A percentile compares a stretch with the other conserved stretches of the same genome.
phyloP scores from a whole-genome alignment of 2,329 filamentous ascomycete species.

The Alternaria rosae region DNA sequence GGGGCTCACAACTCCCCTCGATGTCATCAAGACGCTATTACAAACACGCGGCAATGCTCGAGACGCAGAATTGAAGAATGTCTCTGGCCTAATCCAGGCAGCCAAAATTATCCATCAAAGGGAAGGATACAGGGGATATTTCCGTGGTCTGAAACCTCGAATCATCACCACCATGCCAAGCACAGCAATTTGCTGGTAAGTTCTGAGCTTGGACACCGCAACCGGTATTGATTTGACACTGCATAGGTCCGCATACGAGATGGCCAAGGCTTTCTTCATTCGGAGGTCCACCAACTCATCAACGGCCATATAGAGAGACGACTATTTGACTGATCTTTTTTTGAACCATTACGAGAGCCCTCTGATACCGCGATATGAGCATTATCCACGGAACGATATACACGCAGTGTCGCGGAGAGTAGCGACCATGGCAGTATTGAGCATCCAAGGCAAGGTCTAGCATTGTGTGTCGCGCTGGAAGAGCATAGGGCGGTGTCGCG shows the following conservation, averaged over 20 bases:
- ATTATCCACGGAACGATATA: slow-evolving; percentile 21
- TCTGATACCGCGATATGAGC: slow-evolving; percentile 16
- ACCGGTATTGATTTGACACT: slow-evolving; percentile 13
- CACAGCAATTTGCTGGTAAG: slow-evolving; percentile 98
- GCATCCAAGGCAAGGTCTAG: slow-evolving; percentile 29
- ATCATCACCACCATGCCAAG: slow-evolving; percentile 98
- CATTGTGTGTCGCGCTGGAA: slow-evolving; percentile 24
- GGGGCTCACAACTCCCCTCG: slow-evolving; percentile 92
- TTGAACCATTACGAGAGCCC: slow-evolving; percentile 5
- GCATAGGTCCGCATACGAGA: slow-evolving; percentile 69
- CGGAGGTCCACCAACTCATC: slow-evolving; percentile 44
- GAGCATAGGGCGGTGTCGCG: slow-evolving; percentile 21
- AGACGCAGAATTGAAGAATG: slow-evolving; percentile 82
- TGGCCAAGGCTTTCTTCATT: slow-evolving; percentile 73
- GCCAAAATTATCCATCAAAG: slow-evolving; percentile 82
- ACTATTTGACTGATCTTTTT: slow-evolving; percentile 5
- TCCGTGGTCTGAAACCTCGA: slow-evolving; percentile 88
- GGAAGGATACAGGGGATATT: slow-evolving; percentile 86
- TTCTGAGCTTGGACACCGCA: slow-evolving; percentile 10
- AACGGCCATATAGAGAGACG: slow-evolving; percentile 29
- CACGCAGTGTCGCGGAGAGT: slow-evolving; percentile 17
- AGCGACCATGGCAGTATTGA: slow-evolving; percentile 18
- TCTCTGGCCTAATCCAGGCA: slow-evolving; percentile 81
- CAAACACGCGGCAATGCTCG: slow-evolving; percentile 87
- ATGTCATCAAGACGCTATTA: slow-evolving; percentile 97